phyloP scores from a whole-genome alignment of 2,329 filamentous ascomycete species.

The Elsinoe australis region DNA sequence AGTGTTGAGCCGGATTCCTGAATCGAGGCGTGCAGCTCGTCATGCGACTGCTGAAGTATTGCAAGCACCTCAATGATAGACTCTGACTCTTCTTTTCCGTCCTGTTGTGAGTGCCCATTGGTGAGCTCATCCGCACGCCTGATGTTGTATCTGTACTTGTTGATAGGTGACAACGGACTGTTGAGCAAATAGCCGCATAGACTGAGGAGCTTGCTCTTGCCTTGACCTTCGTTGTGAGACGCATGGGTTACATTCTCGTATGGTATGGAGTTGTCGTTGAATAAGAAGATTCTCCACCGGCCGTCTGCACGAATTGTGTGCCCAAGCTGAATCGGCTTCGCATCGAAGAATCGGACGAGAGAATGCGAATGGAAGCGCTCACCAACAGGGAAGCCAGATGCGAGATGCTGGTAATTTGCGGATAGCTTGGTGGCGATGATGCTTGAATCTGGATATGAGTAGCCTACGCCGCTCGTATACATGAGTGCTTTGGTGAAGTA shows the following conservation, averaged over 20 bases:
- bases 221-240: background rate
- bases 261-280: constrained; percentile 20
- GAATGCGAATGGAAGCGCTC: constrained; percentile 29
- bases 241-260: background rate
- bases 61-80: constrained; percentile 48
- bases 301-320: constrained; percentile 31
- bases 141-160: constrained; percentile 32
- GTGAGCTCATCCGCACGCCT: constrained; percentile 28
- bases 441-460: constrained; percentile 6
- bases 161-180: constrained; percentile 21
- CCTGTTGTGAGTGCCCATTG: background rate
- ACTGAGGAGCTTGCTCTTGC: background rate
- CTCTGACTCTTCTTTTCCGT: constrained; percentile 24
- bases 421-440: constrained; percentile 16
- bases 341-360: constrained; percentile 30
- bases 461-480: constrained; percentile 18
- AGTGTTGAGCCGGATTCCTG: constrained; percentile 24
- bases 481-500: constrained; percentile 18
- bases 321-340: constrained; percentile 30
- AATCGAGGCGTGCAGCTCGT: constrained; percentile 41
- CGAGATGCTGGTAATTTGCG: constrained; percentile 26
- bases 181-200: constrained; percentile 18
- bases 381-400: constrained; percentile 28
- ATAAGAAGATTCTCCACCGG: constrained; percentile 30
- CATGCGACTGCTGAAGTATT: constrained; percentile 27